phyloP scores from a whole-genome alignment of 306 rosid species.

The Alnus rubra region DNA sequence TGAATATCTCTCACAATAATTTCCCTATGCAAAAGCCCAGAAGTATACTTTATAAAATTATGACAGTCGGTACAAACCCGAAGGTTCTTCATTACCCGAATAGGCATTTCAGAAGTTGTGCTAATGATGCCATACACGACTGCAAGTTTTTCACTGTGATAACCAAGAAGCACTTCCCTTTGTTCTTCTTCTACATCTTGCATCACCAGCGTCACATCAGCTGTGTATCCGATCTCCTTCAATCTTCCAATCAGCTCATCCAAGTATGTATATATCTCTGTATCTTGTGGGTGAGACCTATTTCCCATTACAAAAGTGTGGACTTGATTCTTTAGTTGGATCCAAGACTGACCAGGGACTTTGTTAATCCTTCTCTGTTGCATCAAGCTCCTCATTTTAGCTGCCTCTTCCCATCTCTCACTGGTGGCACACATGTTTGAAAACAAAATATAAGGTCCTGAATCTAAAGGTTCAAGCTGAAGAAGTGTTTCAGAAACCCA shows the following conservation, averaged over 20 bases:
- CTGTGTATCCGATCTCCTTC: conserved; percentile 73
- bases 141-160: conserved; percentile 84
- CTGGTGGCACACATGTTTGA: conserved; percentile 66
- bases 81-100: conserved; percentile 72
- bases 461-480: conserved; percentile 64
- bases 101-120: conserved; percentile 46
- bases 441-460: conserved; percentile 61
- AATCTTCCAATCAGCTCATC: conserved; percentile 58
- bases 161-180: conserved; percentile 59
- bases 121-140: conserved; percentile 56
- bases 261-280: conserved; percentile 53
- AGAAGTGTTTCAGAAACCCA: conserved; percentile 63
- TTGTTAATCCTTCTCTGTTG: conserved; percentile 65
- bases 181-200: conserved; percentile 86
- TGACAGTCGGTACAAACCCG: conserved; percentile 69
- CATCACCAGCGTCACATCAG: conserved; percentile 49
- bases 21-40: conserved; percentile 67
- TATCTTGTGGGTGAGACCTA: conserved; percentile 50
- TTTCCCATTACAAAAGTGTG: conserved; percentile 66
- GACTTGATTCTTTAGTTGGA: conserved; percentile 63
- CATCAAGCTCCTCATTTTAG: conserved; percentile 65
- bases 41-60: conserved; percentile 64
- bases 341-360: conserved; percentile 85
- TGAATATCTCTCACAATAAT: conserved; percentile 67
- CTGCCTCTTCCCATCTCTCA: conserved; percentile 74